These are phyloP conservation scores for Echeveria elegans DNA, from an alignment of 164 flowering plant genomes.

Conservation along the genomic window DNA sequence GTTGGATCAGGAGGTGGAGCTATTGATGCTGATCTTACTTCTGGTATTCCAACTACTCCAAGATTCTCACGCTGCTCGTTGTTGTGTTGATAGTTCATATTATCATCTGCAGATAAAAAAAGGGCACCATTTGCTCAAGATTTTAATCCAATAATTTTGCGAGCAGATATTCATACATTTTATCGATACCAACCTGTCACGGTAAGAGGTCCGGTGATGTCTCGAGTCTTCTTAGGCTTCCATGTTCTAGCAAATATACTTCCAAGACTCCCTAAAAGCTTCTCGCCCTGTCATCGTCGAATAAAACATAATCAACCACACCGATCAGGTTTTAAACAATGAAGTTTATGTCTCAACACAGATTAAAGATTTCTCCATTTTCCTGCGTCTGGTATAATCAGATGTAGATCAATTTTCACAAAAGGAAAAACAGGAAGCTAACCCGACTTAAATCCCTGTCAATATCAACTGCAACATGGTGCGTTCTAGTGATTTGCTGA, in stretches of 20 bases:
- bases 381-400: not conserved
- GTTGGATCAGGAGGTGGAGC: conserved; percentile 46
- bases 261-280: conserved; percentile 81
- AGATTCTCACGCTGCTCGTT: conserved; percentile 56
- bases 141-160: too few species aligned
- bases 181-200: not conserved
- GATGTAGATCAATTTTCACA: not conserved
- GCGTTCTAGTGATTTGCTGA: conserved; percentile 72
- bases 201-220: conserved; percentile 55
- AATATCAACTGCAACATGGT: conserved; percentile 37
- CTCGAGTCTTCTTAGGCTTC: conserved; percentile 77
- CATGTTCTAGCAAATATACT: conserved; percentile 87
- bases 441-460: conserved; percentile 72
- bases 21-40: conserved; percentile 24
- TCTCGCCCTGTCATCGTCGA: conserved; percentile 45
- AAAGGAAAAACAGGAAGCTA: conserved; percentile 4
- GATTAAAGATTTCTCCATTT: not conserved
- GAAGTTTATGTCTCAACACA: not conserved
- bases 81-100: conserved; percentile 12
- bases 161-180: not conserved
- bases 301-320: not conserved
- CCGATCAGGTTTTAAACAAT: not conserved
- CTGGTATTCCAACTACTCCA: conserved; percentile 41
- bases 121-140: not conserved
- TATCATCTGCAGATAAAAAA: conserved; percentile 1